Base-by-base conservation (phyloP, 2,329 filamentous ascomycete species). In the Ophiostoma perfectum region DNA sequence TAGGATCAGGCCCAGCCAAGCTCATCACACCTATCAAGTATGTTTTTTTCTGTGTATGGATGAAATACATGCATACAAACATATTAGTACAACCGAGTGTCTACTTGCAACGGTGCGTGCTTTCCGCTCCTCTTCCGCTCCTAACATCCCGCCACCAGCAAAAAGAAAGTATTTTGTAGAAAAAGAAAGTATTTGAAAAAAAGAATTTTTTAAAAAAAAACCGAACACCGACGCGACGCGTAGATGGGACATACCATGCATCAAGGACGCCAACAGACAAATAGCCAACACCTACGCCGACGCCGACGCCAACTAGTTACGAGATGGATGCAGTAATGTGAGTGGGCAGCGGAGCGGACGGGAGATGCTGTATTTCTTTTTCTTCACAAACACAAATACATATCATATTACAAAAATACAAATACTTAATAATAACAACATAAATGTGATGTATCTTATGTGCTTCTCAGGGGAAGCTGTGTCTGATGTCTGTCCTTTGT, bases 241-340 rank as follows among this genome's bases (percentile, higher is more conserved):
- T 55, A 55, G 27, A 55, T 55, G 49, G 49, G 49, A 55, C 49
- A 55, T 55, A 55, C 49, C 49, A 55, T 55, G 49, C 49, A 55
- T 55, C 27, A 55, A 55, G 49, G 18, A 27, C 45, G 12, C 12
- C 49, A 52, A 52, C n/a, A 27, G 6, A 52, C n/a, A 18, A 27
- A 52, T 49, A 55, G 49, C n/a, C 49, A 52, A 52, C n/a, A 27
- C 49, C n/a, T 18, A 55, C 49, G 49, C 49, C 1, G 14, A 52
- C 18, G 11, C 16, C n/a, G 4, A 14, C 27, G 49, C 49, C 49
- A 55, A 55, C 18, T 55, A 55, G 3, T 27, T 55, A 18, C 18
- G 14, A 3, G 5, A 55, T 45, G 42, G 42, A 45, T 45, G 42
- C 42, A 27, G 27, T 12, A 45, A 45, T 45, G 42, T 12, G 42